Evolutionary conservation across 495 filamentous ascomycete genomes (phyloP), one percentile per base, ranked within the genome.

Genomic region (Aspergillus steynii): DNA sequence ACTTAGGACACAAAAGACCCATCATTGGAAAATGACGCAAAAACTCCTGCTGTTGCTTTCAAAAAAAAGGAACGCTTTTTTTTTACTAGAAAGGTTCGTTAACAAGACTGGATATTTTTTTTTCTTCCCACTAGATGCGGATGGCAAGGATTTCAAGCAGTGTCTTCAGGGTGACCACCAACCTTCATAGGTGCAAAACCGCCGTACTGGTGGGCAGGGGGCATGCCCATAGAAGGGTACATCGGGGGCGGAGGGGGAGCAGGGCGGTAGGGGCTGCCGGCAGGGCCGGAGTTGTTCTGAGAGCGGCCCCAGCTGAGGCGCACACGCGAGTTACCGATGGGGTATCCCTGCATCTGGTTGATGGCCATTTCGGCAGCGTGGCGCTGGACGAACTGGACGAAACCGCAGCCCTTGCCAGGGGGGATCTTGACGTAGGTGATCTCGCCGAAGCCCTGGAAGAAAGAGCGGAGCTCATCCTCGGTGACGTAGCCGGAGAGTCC

Each of bases 351-450:
- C 95, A 99, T 99, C 79, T 99, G 95, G 81, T 99, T 99, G 83
- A 99, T 99, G 58, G 95, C 95, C 95, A 99, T 99, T 81, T 99
- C 95, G 26, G 95, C 95, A 20, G 95, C 95, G 76, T 99, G 95
- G 62, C 95, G 93, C 77, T 99, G 95, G 55, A 99, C 96, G 68
- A 99, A 99, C 74, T 99, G 95, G 52, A 99, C 95, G 71, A 99
- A 99, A 53, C 95, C 95, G 70, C 95, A 99, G 64, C 95, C 95
- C 85, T 99, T 99, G 71, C 95, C 95, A 34, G 96, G 95, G 49
- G 95, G 95, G 64, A 99, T 99, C 86, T 99, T 99, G 80, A 99
- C 95, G 76, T 99, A 99, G 69, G 95, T 99, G 75, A 99, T 99
- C 70, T 99, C 95, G 53, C 95, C 95, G 70, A 99, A 99, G 57